Evolutionary conservation across 176 grass and related monocot species (phyloP).

Genomic region (Lolium multiflorum): DNA sequence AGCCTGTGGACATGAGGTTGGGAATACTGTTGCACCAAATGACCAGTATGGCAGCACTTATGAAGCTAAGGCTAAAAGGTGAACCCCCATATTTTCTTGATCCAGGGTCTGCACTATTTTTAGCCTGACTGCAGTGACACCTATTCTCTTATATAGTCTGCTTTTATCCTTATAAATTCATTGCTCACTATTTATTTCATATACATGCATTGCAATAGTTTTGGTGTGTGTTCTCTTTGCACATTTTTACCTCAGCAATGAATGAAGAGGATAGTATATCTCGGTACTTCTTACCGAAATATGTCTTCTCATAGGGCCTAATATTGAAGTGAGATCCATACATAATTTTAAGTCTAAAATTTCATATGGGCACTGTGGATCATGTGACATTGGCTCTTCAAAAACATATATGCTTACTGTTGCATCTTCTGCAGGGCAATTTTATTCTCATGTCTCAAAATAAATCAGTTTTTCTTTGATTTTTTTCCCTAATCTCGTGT

Average conservation of each 20-base stretch:
- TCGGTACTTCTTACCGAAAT: neutral
- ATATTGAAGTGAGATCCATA: constrained; percentile 19
- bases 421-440: neutral
- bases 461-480: neutral
- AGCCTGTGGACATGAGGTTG: constrained; percentile 19
- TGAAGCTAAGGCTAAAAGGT: constrained; percentile 51
- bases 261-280: neutral
- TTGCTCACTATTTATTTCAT: constrained; percentile 10
- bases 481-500: neutral
- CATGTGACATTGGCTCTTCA: neutral
- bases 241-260: constrained; percentile 4
- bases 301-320: neutral
- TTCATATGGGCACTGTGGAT: neutral
- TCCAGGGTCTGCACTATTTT: neutral
- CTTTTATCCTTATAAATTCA: neutral
- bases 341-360: neutral
- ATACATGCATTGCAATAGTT: neutral
- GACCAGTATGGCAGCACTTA: constrained; percentile 15
- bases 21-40: constrained; percentile 27
- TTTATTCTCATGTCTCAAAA: neutral
- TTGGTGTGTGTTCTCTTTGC: constrained; percentile 32
- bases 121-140: neutral
- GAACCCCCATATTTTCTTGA: neutral
- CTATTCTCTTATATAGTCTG: neutral
- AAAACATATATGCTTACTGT: neutral